phyloP scores from a whole-genome alignment of 257 asterid genomes.

The Solanum medicagineum region DNA sequence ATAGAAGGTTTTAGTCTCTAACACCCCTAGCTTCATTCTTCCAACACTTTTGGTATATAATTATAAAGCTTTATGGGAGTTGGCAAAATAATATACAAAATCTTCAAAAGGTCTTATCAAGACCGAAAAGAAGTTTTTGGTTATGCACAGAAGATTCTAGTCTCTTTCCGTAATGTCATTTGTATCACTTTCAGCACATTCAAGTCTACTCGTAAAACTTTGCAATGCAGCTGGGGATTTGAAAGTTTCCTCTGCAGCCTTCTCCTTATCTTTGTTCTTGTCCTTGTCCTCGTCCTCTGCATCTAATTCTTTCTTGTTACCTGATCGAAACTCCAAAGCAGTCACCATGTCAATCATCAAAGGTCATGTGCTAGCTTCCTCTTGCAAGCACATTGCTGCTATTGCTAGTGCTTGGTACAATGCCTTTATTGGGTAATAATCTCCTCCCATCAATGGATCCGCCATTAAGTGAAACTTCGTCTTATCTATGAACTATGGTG shows the following conservation, averaged over 20 bases:
- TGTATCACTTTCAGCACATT: background rate
- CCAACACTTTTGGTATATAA: background rate
- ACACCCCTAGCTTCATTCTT: background rate
- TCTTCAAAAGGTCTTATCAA: background rate
- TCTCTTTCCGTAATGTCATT: background rate
- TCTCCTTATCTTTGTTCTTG: background rate
- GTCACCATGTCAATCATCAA: conserved; percentile 60
- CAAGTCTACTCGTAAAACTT: background rate
- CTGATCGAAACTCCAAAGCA: conserved; percentile 43
- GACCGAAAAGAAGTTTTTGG: background rate
- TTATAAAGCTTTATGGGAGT: background rate
- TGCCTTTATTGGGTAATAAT: conserved; percentile 34
- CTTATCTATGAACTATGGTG: conserved; percentile 69
- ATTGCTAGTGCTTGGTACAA: conserved; percentile 64
- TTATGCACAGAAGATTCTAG: background rate
- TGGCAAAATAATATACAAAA: background rate
- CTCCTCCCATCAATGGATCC: conserved; percentile 53
- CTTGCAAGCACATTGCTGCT: conserved; percentile 86
- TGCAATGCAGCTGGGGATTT: background rate
- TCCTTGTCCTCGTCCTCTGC: background rate
- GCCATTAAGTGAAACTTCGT: conserved; percentile 56
- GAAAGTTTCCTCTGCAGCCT: background rate
- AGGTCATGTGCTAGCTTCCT: conserved; percentile 56
- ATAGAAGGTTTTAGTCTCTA: too few species aligned
- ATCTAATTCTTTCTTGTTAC: conserved; percentile 4